Base-by-base conservation (phyloP, 768 basidiomycete genomes). In the Amanita rimosa region DNA sequence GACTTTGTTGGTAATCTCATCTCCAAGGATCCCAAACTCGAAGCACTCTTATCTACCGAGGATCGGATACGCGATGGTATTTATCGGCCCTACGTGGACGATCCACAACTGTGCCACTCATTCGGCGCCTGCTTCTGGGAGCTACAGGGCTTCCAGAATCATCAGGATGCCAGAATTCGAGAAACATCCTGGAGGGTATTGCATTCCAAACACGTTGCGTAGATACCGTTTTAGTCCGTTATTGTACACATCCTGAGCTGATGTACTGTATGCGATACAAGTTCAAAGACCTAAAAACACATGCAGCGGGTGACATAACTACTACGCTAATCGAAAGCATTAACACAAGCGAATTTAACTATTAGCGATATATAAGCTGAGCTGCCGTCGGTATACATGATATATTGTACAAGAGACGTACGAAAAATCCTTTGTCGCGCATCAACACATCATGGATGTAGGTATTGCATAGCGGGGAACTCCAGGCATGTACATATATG, bases 41-140 rank as follows among this genome's bases (percentile, higher is more conserved):
- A 88, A 61, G 85, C 82, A 26, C 71, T 99, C 54, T 67, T 99
- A 21, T 79, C 83, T 46, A 89, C 91, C 0, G 90, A 91, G 54
- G 96, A 97, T 64, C 73, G 91, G 50, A 78, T 77, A 27, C 75
- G 74, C 46, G 84, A 93, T 62, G 96, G 96, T 3, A 71, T 88
- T 24, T 96, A 94, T 64, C 76, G 83, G 22, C 75, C 85, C 0
- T 83, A 91, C 46, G 69, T 95, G 38, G 87, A 95, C 57, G 94
- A 97, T 66, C 93, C 93, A 42, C 83, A 90, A 58, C 68, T 91
- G 26, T 77, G 76, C 57, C 78, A 83, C 62, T 76, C 90, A 31
- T 90, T 95, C 59, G 86, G 81, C 42, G 83, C 89, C 27, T 85
- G 79, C 39, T 83, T 91, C 57, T 97, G 82, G 76, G 96, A 99